Percentiles rank a stretch among this genome's conserved stretches.
Evolutionary conservation across 2,329 filamentous ascomycete genomes (phyloP).

Genomic region (Apiospora kogelbergensis): DNA sequence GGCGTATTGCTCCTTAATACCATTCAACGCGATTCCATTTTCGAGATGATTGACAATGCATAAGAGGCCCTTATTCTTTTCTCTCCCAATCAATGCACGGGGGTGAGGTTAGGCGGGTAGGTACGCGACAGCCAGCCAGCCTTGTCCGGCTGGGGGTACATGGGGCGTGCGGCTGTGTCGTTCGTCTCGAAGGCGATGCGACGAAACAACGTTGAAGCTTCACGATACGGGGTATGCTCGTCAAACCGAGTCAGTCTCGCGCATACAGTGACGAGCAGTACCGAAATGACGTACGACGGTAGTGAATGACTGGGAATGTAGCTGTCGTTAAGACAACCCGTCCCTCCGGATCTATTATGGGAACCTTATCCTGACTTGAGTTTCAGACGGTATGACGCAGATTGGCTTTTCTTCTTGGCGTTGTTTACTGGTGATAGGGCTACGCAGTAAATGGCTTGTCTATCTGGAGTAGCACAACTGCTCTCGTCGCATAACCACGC

Average conservation of each 20-base stretch:
- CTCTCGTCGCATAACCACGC: neutral
- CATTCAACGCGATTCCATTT: neutral
- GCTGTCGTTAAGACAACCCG: neutral
- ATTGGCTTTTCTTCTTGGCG: neutral
- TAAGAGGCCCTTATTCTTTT: neutral
- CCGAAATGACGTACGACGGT: neutral
- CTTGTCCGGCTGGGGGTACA: neutral
- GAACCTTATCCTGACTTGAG: neutral
- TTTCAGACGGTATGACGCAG: neutral
- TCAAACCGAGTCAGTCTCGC: neutral
- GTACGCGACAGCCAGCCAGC: neutral
- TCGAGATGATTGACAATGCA: neutral
- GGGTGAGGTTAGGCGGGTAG: neutral
- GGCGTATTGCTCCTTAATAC: neutral
- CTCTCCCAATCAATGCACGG: neutral
- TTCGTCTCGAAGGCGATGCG: neutral
- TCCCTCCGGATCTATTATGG: neutral
- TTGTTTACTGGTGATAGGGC: neutral
- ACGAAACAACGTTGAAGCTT: constrained; percentile 2
- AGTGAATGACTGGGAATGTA: neutral
- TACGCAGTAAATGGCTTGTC: neutral
- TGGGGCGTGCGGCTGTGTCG: constrained; percentile 1
- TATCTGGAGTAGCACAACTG: neutral
- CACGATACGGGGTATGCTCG: neutral
- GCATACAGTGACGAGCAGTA: neutral